Conservation (phyloP, 2,329 filamentous ascomycete genomes). For the Thermoascus crustaceus region DNA sequence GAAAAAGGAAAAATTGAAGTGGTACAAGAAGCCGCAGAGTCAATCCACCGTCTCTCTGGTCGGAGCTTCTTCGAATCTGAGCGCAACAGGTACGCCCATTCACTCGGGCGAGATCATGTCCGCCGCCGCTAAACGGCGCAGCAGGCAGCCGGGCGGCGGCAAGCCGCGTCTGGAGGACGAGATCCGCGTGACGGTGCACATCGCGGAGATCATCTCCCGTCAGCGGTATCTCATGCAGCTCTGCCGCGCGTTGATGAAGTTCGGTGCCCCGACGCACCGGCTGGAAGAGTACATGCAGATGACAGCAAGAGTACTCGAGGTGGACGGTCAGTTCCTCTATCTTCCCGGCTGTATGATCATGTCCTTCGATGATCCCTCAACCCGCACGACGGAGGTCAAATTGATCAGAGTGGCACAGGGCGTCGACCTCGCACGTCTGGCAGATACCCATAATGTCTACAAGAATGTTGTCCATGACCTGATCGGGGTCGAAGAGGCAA, state of each 20-base stretch:
- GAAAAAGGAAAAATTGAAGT: conserved; percentile 32
- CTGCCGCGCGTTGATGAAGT: conserved; percentile 78
- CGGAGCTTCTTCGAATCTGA: conserved; percentile 31
- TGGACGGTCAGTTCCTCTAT: conserved; percentile 82
- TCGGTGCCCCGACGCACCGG: conserved; percentile 82
- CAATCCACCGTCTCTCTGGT: conserved; percentile 31
- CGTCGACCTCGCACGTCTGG: conserved; percentile 34
- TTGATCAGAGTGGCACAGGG: conserved; percentile 32
- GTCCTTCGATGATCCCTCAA: conserved; percentile 57
- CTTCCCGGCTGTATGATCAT: conserved; percentile 86
- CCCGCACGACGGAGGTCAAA: conserved; percentile 37
- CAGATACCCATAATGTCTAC: conserved; percentile 36
- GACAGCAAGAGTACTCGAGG: conserved; percentile 75
- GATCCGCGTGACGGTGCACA: conserved; percentile 50
- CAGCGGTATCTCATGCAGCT: conserved; percentile 79
- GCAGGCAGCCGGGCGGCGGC: conserved; percentile 13
- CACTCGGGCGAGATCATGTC: conserved; percentile 16
- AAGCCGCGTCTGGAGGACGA: conserved; percentile 35
- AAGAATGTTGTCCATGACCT: conserved; percentile 39
- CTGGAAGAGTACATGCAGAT: conserved; percentile 83
- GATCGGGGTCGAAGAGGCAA: conserved; percentile 35
- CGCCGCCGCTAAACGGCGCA: conserved; percentile 14
- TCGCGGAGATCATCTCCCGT: conserved; percentile 63
- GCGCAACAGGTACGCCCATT: conserved; percentile 22
- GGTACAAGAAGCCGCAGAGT: conserved; percentile 34